Evolutionary conservation across 192 early-diverging fungal genomes (phyloP).

Genomic region (Diversispora epigaea): DNA sequence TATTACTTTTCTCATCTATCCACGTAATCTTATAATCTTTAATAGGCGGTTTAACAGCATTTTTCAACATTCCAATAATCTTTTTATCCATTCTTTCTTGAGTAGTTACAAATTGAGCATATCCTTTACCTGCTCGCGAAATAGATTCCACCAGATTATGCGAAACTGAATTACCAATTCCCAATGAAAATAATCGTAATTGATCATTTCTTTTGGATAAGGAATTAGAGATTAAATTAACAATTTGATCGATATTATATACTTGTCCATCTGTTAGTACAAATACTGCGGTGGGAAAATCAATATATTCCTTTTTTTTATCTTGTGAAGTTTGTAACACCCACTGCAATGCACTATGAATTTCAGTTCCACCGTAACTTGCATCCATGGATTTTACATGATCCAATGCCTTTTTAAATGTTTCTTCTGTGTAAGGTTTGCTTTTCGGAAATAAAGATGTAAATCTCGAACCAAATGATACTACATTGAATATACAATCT

Average conservation of each 20-base stretch:
- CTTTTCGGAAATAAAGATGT: slow-evolving; percentile 43
- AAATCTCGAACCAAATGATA: slow-evolving; percentile 46
- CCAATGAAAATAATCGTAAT: no score
- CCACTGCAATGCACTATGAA: slow-evolving; percentile 38
- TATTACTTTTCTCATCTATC: not conserved
- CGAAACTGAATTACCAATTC: no score
- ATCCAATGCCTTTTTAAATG: slow-evolving; percentile 37
- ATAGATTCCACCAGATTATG: no score
- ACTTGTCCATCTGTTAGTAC: slow-evolving; percentile 49
- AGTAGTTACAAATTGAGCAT: no score
- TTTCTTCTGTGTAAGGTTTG: slow-evolving; percentile 38
- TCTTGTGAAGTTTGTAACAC: slow-evolving; percentile 34
- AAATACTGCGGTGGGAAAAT: slow-evolving; percentile 45
- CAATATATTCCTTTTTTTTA: no score
- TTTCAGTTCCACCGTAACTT: slow-evolving; percentile 54
- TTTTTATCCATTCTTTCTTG: slow-evolving; percentile 55
- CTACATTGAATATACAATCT: slow-evolving; percentile 49
- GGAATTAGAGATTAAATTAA: no score
- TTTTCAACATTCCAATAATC: slow-evolving; percentile 56
- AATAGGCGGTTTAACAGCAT: slow-evolving; percentile 42
- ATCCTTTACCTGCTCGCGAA: no score
- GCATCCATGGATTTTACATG: slow-evolving; percentile 41
- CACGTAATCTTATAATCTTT: slow-evolving; percentile 45
- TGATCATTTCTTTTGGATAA: no score
- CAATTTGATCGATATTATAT: no score